Base-by-base conservation (phyloP, 2,329 filamentous ascomycete species). In the Colletotrichum chrysophilum region DNA sequence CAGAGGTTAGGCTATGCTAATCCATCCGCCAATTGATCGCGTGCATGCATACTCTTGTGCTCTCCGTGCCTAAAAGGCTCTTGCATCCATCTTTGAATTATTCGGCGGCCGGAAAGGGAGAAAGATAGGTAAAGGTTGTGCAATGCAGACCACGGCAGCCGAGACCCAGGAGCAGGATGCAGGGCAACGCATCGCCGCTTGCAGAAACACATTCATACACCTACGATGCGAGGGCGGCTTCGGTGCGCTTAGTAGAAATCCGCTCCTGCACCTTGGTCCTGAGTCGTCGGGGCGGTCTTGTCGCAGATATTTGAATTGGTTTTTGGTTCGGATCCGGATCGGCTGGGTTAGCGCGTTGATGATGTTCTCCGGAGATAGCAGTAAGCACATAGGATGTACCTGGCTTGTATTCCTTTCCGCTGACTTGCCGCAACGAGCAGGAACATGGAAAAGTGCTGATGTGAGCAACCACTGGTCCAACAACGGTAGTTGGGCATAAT, bases 251-350 rank as follows among this genome's bases (percentile, higher is more conserved):
- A 66, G 34, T 71, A 61, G 38, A 48, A 21, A 48, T 12, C 43
- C 18, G 43, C 43, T 48, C 43, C 43, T 48, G 43, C 43, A 48
- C 43, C 58, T 21, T 32, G 12, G 58, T 24, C 58, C 16, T 43
- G 28, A 32, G 58, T 61, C 18, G 18, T 34, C 26, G n/a, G 56
- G 18, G 38, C 21, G 43, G 70, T 61, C 32, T 61, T 61, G 28
- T 32, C 30, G 28, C 28, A n/a, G 58, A 61, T n/a, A 18, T 60
- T 66, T 56, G 26, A 61, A 48, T 72, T 71, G 55, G 73, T 38
- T 58, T 72, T 55, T 21, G 32, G 43, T 48, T 72, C 69, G 62
- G 69, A 75, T 72, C 38, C 56, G 56, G 73, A 68, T 75, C 69
- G 62, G 65, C 48, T 73, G 72, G 72, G 43, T n/a, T 26, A 24